Percentiles rank a stretch among this genome's conserved stretches.
Conservation (phyloP, 1,139 yeast genomes). For the Candida sp. region DNA sequence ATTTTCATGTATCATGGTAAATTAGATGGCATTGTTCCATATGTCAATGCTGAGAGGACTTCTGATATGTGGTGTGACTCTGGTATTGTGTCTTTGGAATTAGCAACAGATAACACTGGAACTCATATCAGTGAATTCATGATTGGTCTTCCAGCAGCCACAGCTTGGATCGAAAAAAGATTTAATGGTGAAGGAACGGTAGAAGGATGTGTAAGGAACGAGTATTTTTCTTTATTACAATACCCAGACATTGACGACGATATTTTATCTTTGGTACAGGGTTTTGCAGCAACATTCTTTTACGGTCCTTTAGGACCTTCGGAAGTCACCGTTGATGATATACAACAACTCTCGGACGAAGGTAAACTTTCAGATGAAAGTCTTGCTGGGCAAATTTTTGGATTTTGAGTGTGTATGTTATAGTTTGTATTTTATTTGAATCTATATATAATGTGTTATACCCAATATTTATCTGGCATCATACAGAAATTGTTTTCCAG, state of each 20-base stretch:
- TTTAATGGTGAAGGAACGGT: slow-evolving; percentile 20
- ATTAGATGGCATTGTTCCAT: slow-evolving; percentile 27
- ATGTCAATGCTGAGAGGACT: slow-evolving; percentile 17
- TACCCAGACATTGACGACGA: not conserved
- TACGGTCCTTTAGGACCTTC: not conserved
- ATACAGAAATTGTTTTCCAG: slow-evolving; percentile 97
- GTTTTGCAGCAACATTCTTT: not conserved
- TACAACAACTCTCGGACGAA: not conserved
- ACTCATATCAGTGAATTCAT: slow-evolving; percentile 25
- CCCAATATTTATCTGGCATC: not conserved
- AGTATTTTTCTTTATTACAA: not conserved
- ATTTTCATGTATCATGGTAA: slow-evolving; percentile 31
- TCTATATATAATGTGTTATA: not conserved
- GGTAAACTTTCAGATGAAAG: not conserved
- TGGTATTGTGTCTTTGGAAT: slow-evolving; percentile 28
- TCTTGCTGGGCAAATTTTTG: not conserved
- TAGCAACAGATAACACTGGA: slow-evolving; percentile 19
- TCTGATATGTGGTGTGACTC: slow-evolving; percentile 29
- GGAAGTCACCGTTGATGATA: not conserved
- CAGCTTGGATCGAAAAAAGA: slow-evolving; percentile 20
- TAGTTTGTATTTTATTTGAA: not conserved
- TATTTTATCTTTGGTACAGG: not conserved
- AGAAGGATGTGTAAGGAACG: slow-evolving; percentile 22
- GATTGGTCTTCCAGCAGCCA: slow-evolving; percentile 28
- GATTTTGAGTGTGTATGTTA: not conserved